Conservation (phyloP, 108 stramenopile genomes). For the Cylindrotheca closterium region DNA sequence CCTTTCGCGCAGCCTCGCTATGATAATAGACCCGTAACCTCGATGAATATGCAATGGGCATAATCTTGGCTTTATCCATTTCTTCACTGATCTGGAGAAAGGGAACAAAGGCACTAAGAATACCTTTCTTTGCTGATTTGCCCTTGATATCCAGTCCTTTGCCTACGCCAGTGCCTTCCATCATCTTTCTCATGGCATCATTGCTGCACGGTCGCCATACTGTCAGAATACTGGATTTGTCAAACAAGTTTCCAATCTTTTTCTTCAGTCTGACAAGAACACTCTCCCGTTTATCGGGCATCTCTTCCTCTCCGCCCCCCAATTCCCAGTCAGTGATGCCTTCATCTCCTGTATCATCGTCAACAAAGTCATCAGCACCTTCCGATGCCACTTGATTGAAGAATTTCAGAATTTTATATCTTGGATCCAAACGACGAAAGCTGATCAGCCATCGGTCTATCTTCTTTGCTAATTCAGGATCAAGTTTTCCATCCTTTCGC, state of each 20-base stretch:
- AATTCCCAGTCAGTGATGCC: slow-evolving; percentile 35
- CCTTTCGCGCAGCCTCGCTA: slow-evolving; percentile 40
- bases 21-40: slow-evolving; percentile 60
- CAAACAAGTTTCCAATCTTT: neutral
- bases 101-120: slow-evolving; percentile 59
- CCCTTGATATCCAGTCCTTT: slow-evolving; percentile 82
- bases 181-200: slow-evolving; percentile 74
- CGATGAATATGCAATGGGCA: slow-evolving; percentile 33
- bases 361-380: slow-evolving; percentile 44
- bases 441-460: slow-evolving; percentile 46
- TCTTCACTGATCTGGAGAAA: slow-evolving; percentile 68
- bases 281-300: slow-evolving; percentile 2
- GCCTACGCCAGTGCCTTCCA: slow-evolving; percentile 62
- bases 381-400: slow-evolving; percentile 60
- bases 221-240: slow-evolving; percentile 46
- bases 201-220: slow-evolving; percentile 72
- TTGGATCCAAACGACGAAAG: slow-evolving; percentile 64
- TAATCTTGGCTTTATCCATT: slow-evolving; percentile 50
- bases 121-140: slow-evolving; percentile 66
- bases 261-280: neutral
- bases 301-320: slow-evolving; percentile 46
- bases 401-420: slow-evolving; percentile 61
- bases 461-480: slow-evolving; percentile 30
- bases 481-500: neutral
- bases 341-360: slow-evolving; percentile 22